Evolutionary conservation across 1,284 basidiomycete species (phyloP), one percentile per base, ranked within the genome.

Genomic region (Moniliophthora roreri): DNA sequence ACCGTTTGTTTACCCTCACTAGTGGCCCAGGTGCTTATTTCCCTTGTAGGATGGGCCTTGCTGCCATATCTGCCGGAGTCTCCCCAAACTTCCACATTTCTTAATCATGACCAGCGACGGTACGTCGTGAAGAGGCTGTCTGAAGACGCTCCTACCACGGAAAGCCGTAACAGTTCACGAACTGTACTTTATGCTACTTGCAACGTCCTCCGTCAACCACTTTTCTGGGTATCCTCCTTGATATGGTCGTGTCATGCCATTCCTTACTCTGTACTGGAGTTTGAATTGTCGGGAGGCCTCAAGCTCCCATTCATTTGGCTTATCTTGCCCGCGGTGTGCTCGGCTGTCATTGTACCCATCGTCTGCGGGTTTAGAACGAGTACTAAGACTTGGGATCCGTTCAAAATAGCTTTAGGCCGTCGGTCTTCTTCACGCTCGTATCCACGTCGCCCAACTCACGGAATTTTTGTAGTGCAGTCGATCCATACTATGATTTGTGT

Each of bases 221-320:
- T 59, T 20, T 62, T 52, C 38, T 60, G 56, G 38, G 49, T 55
- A 1, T 62, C 60, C 36, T 52, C 56, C 28, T 52, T 51, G 23
- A 55, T 51, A 5, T 62, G 60, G 58, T 54, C 58, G 35, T 60
- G 54, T 32, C 54, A 57, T 9, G 57, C 52, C 13, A 51, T 62
- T 6, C 28, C 28, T 32, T 11, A 11, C 11, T 32, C 28, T 11
- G 28, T 6, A 11, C 11, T 32, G 28, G 28, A 32, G 11, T 32
- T 32, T 11, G 7, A 32, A 11, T 11, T 32, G 11, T 32, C 11
- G 18, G 58, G 60, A 16, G 60, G 58, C 6, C 52, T 44, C 21
- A 57, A 57, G 3, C 53, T 60, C 32, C 53, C 53, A 20, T 60
- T 47, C 40, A 52, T 58, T 8, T 42, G 58, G 44, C 58, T 59